Evolutionary conservation across 1,284 basidiomycete species (phyloP).

Genomic region (Hymenochaete sp.): DNA sequence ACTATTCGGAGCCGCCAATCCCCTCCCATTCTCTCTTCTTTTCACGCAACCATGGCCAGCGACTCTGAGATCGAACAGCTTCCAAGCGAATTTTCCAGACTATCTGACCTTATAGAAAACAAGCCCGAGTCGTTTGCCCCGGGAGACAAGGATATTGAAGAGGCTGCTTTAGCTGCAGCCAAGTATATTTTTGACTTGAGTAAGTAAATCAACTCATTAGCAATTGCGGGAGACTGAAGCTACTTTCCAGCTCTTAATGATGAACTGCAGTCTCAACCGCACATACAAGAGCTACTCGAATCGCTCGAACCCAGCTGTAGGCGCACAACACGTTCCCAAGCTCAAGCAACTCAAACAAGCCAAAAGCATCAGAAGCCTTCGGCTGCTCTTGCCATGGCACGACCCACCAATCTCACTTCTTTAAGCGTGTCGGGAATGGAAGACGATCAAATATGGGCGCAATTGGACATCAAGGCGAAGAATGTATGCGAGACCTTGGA

Average conservation of each 20-base stretch:
- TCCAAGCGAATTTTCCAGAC: slow-evolving; percentile 35
- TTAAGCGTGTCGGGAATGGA: slow-evolving; percentile 82
- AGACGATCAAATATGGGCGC: slow-evolving; percentile 87
- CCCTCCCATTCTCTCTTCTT: not conserved
- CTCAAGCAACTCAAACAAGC: slow-evolving; percentile 29
- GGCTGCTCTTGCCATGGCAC: slow-evolving; percentile 34
- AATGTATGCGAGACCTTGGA: slow-evolving; percentile 59
- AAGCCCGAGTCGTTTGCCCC: slow-evolving; percentile 45
- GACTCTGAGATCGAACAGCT: slow-evolving; percentile 20
- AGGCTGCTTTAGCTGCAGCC: slow-evolving; percentile 56
- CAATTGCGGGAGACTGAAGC: not conserved
- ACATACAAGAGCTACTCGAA: slow-evolving; percentile 59
- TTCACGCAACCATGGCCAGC: slow-evolving; percentile 4
- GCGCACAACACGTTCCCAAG: slow-evolving; percentile 64
- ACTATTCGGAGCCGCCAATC: not conserved
- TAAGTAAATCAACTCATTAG: slow-evolving; percentile 25
- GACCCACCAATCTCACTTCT: slow-evolving; percentile 66
- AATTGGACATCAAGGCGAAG: slow-evolving; percentile 72
- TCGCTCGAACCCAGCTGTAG: slow-evolving; percentile 55
- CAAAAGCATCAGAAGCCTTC: slow-evolving; percentile 35
- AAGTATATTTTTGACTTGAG: slow-evolving; percentile 79
- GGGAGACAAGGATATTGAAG: slow-evolving; percentile 49
- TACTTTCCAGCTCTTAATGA: slow-evolving; percentile 44
- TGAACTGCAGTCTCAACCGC: slow-evolving; percentile 55
- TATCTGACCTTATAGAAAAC: slow-evolving; percentile 47